Evolutionary conservation across 73 alveolate species (phyloP).

Genomic region (Loxodes magnus): DNA sequence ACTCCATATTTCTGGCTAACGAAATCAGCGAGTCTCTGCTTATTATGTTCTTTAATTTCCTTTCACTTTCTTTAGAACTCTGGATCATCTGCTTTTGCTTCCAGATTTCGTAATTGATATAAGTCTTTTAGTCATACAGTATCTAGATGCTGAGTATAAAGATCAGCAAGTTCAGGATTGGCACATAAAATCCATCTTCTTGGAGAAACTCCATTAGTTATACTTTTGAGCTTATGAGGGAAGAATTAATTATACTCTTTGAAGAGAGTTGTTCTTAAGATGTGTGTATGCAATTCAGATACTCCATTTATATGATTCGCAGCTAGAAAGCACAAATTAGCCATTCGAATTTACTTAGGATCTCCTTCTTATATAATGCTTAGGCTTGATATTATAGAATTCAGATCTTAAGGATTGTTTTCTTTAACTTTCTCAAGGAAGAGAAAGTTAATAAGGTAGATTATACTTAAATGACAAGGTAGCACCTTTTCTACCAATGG

Average conservation of each 20-base stretch:
- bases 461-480: slow-evolving; percentile 75
- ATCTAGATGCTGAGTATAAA: slow-evolving; percentile 61
- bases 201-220: slow-evolving; percentile 96
- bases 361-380: slow-evolving; percentile 59
- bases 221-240: slow-evolving; percentile 59
- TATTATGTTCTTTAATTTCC: slow-evolving; percentile 59
- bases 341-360: slow-evolving; percentile 79
- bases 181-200: slow-evolving; percentile 98
- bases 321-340: slow-evolving; percentile 55
- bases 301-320: slow-evolving; percentile 79
- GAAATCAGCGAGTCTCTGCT: slow-evolving; percentile 60
- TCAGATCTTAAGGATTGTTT: slow-evolving; percentile 34
- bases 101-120: slow-evolving; percentile 32
- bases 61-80: slow-evolving; percentile 43
- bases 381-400: slow-evolving; percentile 38
- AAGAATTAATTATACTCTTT: slow-evolving; percentile 45
- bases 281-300: slow-evolving; percentile 73
- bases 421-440: slow-evolving; percentile 48
- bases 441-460: slow-evolving; percentile 43
- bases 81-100: slow-evolving; percentile 24
- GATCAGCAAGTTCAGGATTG: slow-evolving; percentile 76
- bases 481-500: slow-evolving; percentile 54
- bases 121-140: slow-evolving; percentile 69
- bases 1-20: slow-evolving; percentile 46
- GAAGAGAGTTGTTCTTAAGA: slow-evolving; percentile 53